phyloP scores from a whole-genome alignment of 2,329 filamentous ascomycete genomes.

The Fusarium sp. region DNA sequence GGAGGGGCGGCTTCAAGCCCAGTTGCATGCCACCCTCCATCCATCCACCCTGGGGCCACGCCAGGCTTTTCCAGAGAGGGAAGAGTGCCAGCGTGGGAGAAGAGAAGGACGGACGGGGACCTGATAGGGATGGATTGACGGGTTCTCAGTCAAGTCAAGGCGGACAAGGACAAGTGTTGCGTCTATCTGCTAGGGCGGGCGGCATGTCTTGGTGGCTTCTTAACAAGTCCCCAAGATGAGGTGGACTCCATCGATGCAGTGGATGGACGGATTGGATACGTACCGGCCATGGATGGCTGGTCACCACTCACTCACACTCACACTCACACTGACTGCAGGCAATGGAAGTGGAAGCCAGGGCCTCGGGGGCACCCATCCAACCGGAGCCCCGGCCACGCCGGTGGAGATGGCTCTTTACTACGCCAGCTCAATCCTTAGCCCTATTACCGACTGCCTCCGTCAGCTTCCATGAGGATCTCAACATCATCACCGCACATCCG shows the following conservation, averaged over 20 bases:
- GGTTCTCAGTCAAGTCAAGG: neutral
- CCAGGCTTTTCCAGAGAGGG: conserved; percentile 14
- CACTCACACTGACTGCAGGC: neutral
- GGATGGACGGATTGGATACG: conserved; percentile 10
- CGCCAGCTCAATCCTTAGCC: conserved; percentile 45
- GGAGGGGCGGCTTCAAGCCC: conserved; percentile 37
- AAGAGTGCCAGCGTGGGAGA: conserved; percentile 3
- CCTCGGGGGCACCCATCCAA: conserved; percentile 40
- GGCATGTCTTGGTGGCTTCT: neutral
- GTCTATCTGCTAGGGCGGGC: neutral
- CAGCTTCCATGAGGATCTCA: conserved; percentile 42
- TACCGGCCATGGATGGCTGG: neutral
- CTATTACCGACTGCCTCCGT: conserved; percentile 44
- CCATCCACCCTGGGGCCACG: conserved; percentile 17
- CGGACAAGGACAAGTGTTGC: neutral
- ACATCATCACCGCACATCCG: conserved; percentile 40
- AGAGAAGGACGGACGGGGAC: conserved; percentile 1
- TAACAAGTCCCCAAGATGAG: neutral
- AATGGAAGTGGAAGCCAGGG: conserved; percentile 16
- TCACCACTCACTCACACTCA: conserved; percentile 1
- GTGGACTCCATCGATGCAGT: neutral
- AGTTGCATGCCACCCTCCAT: conserved; percentile 40
- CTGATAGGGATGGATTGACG: conserved; percentile 9
- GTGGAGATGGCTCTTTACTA: conserved; percentile 40
- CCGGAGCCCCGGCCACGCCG: conserved; percentile 39